These are phyloP conservation scores for Suhomyces ambrosiae DNA, from an alignment of 1,139 yeast genomes.

Conservation along the genomic window DNA sequence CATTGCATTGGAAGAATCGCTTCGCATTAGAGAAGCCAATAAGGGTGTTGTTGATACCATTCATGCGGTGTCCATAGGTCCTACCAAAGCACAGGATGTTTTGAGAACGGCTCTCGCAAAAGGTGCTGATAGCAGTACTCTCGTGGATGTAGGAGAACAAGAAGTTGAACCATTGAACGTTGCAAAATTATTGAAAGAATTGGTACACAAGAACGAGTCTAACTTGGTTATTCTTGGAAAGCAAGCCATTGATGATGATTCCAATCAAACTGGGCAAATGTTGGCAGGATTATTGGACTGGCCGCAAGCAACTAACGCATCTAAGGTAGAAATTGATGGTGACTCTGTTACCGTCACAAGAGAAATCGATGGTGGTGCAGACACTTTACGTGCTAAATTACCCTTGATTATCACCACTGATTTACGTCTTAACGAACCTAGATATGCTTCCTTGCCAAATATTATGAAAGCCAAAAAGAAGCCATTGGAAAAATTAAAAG, in stretches of 20 bases:
- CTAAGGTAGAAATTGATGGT: slow-evolving; percentile 72
- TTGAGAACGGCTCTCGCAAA: slow-evolving; percentile 90
- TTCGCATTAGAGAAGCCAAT: slow-evolving; percentile 69
- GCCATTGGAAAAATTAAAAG: slow-evolving; percentile 73
- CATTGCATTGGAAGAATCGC: slow-evolving; percentile 92
- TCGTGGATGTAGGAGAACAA: slow-evolving; percentile 74
- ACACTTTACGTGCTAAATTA: slow-evolving; percentile 72
- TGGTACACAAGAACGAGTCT: slow-evolving; percentile 69
- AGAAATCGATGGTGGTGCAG: slow-evolving; percentile 95
- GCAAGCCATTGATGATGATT: slow-evolving; percentile 94
- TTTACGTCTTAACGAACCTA: slow-evolving; percentile 88
- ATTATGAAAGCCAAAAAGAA: slow-evolving; percentile 98
- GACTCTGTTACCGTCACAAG: slow-evolving; percentile 74
- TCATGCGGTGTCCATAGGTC: slow-evolving; percentile 93
- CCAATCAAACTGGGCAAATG: slow-evolving; percentile 97
- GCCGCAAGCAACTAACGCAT: slow-evolving; percentile 98
- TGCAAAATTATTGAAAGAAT: slow-evolving; percentile 77
- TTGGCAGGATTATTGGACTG: slow-evolving; percentile 90
- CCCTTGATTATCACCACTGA: slow-evolving; percentile 92
- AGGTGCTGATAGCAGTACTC: slow-evolving; percentile 86
- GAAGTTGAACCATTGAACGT: slow-evolving; percentile 87
- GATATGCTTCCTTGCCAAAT: slow-evolving; percentile 91
- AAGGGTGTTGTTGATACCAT: slow-evolving; percentile 76
- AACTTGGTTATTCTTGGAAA: slow-evolving; percentile 89
- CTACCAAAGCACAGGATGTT: slow-evolving; percentile 83